A percentile compares a stretch with the other conserved stretches of the same genome.
phyloP scores from a whole-genome alignment of 2,329 filamentous ascomycete species.

The Chaetomium sp. region DNA sequence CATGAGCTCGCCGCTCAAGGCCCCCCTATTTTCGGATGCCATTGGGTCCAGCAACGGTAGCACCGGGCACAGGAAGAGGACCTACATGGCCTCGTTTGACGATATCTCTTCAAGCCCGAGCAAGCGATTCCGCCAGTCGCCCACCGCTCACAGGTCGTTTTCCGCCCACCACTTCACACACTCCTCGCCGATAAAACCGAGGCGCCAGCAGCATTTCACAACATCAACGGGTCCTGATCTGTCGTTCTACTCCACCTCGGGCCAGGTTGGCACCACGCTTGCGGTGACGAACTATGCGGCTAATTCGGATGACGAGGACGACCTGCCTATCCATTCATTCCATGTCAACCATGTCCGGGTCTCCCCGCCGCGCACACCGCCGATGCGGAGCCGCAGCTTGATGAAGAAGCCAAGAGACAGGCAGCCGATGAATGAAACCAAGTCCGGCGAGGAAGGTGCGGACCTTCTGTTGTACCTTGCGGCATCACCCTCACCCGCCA shows the following conservation, averaged over 20 bases:
- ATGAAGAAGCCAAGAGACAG: conserved; percentile 43
- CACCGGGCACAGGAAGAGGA: conserved; percentile 59
- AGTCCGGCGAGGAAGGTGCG: conserved; percentile 70
- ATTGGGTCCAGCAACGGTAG: conserved; percentile 64
- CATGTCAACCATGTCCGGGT: conserved; percentile 56
- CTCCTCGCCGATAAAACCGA: conserved; percentile 78
- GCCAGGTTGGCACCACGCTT: conserved; percentile 59
- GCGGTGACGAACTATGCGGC: conserved; percentile 54
- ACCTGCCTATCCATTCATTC: conserved; percentile 73
- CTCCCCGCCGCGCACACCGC: conserved; percentile 83
- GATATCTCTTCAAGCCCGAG: conserved; percentile 47
- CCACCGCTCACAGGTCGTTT: conserved; percentile 54
- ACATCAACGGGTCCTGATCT: conserved; percentile 64
- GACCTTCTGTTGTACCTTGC: conserved; percentile 79
- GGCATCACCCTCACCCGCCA: conserved; percentile 82
- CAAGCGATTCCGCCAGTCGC: conserved; percentile 65
- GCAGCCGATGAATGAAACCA: conserved; percentile 41
- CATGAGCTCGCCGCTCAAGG: conserved; percentile 80
- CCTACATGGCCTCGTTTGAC: conserved; percentile 54
- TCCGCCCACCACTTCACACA: conserved; percentile 62
- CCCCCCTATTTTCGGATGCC: conserved; percentile 77
- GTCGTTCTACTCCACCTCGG: conserved; percentile 70
- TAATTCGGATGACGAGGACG: conserved; percentile 75
- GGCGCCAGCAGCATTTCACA: conserved; percentile 67
- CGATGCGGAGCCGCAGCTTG: conserved; percentile 52